These are phyloP conservation scores for Fraxinus paxiana DNA, from an alignment of 305 asterid species.

Conservation along the genomic window DNA sequence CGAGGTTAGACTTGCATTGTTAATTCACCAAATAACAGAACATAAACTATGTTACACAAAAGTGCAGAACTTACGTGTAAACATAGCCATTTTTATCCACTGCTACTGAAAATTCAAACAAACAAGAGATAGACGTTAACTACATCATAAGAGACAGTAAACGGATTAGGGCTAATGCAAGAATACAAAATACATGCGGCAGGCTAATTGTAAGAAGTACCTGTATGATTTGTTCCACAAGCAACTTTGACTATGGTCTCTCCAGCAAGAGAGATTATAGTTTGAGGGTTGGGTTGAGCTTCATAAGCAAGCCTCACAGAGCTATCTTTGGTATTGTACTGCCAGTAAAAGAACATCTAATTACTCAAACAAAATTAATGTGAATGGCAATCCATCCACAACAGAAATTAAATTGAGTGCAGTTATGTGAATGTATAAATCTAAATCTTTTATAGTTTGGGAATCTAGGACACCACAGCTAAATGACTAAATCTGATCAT, in stretches of 20 bases:
- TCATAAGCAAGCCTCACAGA: slow-evolving; percentile 95
- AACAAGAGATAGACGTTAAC: slow-evolving; percentile 21
- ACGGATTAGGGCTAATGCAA: background rate
- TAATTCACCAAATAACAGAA: background rate
- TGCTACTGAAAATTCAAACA: slow-evolving; percentile 64
- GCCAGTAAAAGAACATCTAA: slow-evolving; percentile 29
- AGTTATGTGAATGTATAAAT: background rate
- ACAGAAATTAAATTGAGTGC: background rate
- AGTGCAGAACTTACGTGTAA: slow-evolving; percentile 76
- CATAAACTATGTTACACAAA: slow-evolving; percentile 10
- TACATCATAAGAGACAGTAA: slow-evolving; percentile 10
- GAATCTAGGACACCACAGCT: slow-evolving; percentile 10
- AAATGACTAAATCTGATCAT: slow-evolving; percentile 19
- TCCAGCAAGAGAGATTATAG: slow-evolving; percentile 72
- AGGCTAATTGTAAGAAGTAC: slow-evolving; percentile 30
- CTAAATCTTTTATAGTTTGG: background rate
- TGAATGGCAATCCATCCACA: background rate
- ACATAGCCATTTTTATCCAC: slow-evolving; percentile 78
- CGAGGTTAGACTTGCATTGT: background rate
- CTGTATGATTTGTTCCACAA: slow-evolving; percentile 94
- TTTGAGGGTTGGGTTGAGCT: slow-evolving; percentile 90
- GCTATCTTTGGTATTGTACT: slow-evolving; percentile 92
- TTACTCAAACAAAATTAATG: slow-evolving; percentile 10
- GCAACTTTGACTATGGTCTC: slow-evolving; percentile 89
- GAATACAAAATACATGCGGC: background rate